phyloP scores from a whole-genome alignment of 495 filamentous ascomycete genomes.

The Podospora australis region DNA sequence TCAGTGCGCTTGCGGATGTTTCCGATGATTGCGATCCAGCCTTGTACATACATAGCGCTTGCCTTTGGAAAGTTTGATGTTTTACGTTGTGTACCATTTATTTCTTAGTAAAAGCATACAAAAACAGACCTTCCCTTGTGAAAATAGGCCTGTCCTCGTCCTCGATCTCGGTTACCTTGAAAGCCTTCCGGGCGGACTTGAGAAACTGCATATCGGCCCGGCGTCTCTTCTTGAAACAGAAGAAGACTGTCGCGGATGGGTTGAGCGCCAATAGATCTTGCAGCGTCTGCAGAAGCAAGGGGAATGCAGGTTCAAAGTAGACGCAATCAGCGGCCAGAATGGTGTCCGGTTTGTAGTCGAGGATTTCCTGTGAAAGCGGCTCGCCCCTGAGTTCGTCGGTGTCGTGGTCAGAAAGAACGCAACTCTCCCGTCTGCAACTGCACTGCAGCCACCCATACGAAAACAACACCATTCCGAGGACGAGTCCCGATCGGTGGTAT shows the following conservation, averaged over 20 bases:
- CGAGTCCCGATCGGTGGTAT: slow-evolving; percentile 1
- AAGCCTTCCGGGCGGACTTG: slow-evolving; percentile 58
- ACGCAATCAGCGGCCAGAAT: slow-evolving; percentile 94
- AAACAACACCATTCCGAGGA: neutral
- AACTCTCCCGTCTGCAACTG: too few species aligned
- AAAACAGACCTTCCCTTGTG: slow-evolving; percentile 55
- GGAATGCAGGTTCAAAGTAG: slow-evolving; percentile 94
- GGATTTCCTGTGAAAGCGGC: slow-evolving; percentile 41
- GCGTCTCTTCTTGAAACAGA: slow-evolving; percentile 90
- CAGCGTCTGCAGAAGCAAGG: slow-evolving; percentile 75
- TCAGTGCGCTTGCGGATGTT: too few species aligned
- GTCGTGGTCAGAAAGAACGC: slow-evolving; percentile 19
- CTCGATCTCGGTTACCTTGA: slow-evolving; percentile 55
- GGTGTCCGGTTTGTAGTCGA: slow-evolving; percentile 55
- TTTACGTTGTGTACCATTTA: too few species aligned
- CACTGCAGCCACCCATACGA: slow-evolving; percentile 5
- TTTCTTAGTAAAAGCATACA: slow-evolving; percentile 54
- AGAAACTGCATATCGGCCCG: slow-evolving; percentile 68
- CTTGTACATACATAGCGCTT: too few species aligned
- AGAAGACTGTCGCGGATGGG: slow-evolving; percentile 65
- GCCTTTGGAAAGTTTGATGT: too few species aligned
- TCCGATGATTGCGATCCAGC: too few species aligned
- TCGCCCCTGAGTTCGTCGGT: slow-evolving; percentile 41
- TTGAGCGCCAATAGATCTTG: slow-evolving; percentile 49
- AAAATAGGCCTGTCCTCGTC: slow-evolving; percentile 57